These are phyloP conservation scores for barrel medic (Medicago truncatula) DNA, from an alignment of 306 rosid species.

Conservation along the genomic window MtrunA17r5.0-ANR NC_053044.1:39162501-39163000, in stretches of 20 bases:
- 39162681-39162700: slow-evolving; percentile 56
- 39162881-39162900: slow-evolving; percentile 70
- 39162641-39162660: slow-evolving; percentile 61
- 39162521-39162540: slow-evolving; percentile 85
- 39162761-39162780: slow-evolving; percentile 63
- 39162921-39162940: slow-evolving; percentile 9
- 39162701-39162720: slow-evolving; percentile 75
- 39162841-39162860: slow-evolving; percentile 94
- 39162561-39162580: slow-evolving; percentile 63
- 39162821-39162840: slow-evolving; percentile 99
- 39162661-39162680: slow-evolving; percentile 54
- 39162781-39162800: slow-evolving; percentile 70
- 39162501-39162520: slow-evolving; percentile 59
- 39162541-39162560: slow-evolving; percentile 64
- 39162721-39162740: slow-evolving; percentile 56
- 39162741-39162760: slow-evolving; percentile 57
- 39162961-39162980: slow-evolving; percentile 16
- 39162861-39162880: slow-evolving; percentile 99
- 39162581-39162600: slow-evolving; percentile 56
- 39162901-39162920: slow-evolving; percentile 68
- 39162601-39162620: slow-evolving; percentile 54
- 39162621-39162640: slow-evolving; percentile 61
- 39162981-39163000: slow-evolving; percentile 9
- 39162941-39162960: slow-evolving; percentile 10
- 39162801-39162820: slow-evolving; percentile 88